Base-by-base conservation (phyloP, 371 early-diverging fungal species). In the Sanchytrium tribonematis region DNA sequence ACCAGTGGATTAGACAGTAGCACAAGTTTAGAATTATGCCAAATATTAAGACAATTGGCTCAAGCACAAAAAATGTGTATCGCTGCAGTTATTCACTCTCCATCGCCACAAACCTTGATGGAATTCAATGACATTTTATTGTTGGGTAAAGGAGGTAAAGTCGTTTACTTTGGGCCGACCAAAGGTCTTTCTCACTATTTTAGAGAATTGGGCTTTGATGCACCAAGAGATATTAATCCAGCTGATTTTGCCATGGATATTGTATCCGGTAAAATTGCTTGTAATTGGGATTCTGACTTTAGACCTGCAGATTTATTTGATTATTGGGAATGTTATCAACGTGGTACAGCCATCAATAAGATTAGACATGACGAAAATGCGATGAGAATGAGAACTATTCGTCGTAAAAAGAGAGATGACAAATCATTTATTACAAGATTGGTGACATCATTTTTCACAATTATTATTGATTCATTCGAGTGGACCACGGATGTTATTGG, bases 1-100 rank as follows among this genome's bases (percentile, higher is more conserved):
- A 88, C 89, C 1, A 86, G 87, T 68, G 89, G 89, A 69, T 77
- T 88, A 17, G 86, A 82, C 70, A 79, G 82, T 12, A 80, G 81
- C 71, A 84, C 85, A 27, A 83, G 85, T 28, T 80, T 81, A 75
- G 84, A 83, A 73, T 83, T 88, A 68, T 75, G 87, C 5, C 78
- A 80, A 16, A 77, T 86, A 70, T 75, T 87, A 69, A 82, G 82
- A 69, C 80, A 82, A 66, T 78, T 88, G 70, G 82, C 87, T 29
- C 84, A 70, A 68, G 72, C 27, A 28, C 69, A 1, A 69, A 79
- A 74, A 66, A 73, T 31, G 81, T 80, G 68, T 80, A 80, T 29
- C 84, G 85, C 29, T 82, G 82, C 76, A 81, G 84, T 2, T 78
- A 84, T 29, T 75, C 85, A n/a, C 87, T 87, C 78, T 87, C 90